Base-by-base conservation (phyloP, 805 yeast genomes). In the Wickerhamomyces strasburgensis region DNA sequence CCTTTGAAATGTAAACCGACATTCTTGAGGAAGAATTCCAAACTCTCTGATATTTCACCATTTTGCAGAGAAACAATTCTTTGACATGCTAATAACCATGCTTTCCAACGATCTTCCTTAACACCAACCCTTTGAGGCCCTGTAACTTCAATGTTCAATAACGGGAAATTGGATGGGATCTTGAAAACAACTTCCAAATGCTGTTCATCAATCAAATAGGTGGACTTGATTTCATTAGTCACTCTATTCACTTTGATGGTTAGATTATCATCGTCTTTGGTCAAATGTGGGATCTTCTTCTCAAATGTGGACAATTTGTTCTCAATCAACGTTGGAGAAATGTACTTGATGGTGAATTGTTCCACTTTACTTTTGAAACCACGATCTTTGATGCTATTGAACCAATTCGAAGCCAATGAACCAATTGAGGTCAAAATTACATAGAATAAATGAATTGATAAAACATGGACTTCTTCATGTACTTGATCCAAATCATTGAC, bases 21-120 rank as follows among this genome's bases (percentile, higher is more conserved):
- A 51, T 90, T 86, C 48, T 76, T 78, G 33, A 64, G 51, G 38
- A 66, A 62, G 25, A 62, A 53, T 32, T 64, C 68, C 35, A 66
- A 42, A 13, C 68, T 61, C 37, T 72, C 67, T 48, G 72, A 41
- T 10, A 63, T 63, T 14, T 87, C 74, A 14, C 87, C 88, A 48
- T 80, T 81, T 49, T 83, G 83, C 27, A 83, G 72, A 2, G 86
- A 72, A 19, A 87, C 77, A 7, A 86, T 79, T 39, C 88, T 73
- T 54, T 88, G 96, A 3, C 95, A 86, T 5, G 96, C 89, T 57
- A 90, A 67, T 14, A 90, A 63, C 98, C 98, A 93, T 2, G 95
- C 87, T 49, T 86, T 82, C 95, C 96, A 89, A 60, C 85, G 88
- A 43, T 76, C 78, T 49, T 90, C 98, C 46, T 83, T 84, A 13